Evolutionary conservation across 2,329 filamentous ascomycete species (phyloP).

Genomic region (Trichoderma arundinaceum): DNA sequence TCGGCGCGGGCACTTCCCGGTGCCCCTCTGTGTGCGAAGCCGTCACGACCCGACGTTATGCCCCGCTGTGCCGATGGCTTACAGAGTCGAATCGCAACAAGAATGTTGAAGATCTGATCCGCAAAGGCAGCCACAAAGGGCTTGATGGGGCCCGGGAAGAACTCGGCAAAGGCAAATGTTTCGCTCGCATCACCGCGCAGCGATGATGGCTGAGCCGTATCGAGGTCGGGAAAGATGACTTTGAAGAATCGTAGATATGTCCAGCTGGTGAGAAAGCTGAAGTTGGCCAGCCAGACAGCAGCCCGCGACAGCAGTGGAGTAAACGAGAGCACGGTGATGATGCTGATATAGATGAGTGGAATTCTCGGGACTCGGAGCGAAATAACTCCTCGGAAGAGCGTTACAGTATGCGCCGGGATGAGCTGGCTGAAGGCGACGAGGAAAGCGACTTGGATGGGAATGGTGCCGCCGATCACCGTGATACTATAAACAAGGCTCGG

Average conservation of each 20-base stretch:
- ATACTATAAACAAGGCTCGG: constrained; percentile 54
- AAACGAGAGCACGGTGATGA: constrained; percentile 68
- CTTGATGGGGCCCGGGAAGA: constrained; percentile 87
- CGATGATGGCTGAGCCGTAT: constrained; percentile 62
- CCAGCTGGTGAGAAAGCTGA: constrained; percentile 88
- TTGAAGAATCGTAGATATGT: constrained; percentile 97
- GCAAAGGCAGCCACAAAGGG: constrained; percentile 76
- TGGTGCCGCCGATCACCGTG: constrained; percentile 84
- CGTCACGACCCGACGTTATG: constrained; percentile 72
- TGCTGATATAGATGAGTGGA: constrained; percentile 74
- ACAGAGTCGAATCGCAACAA: constrained; percentile 79
- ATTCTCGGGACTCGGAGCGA: constrained; percentile 83
- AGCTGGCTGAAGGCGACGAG: constrained; percentile 98
- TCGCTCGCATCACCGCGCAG: constrained; percentile 92
- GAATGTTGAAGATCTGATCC: constrained; percentile 72
- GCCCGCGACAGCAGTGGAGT: constrained; percentile 69
- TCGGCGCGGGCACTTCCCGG: constrained; percentile 81
- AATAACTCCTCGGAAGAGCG: constrained; percentile 84
- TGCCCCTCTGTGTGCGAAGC: constrained; percentile 58
- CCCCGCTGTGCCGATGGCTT: constrained; percentile 85
- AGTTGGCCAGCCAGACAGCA: constrained; percentile 77
- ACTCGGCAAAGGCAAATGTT: constrained; percentile 93
- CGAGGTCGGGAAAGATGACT: constrained; percentile 70
- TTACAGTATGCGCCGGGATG: constrained; percentile 94
- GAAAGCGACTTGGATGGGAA: constrained; percentile 89